Conservation (phyloP, 345 rosid genomes). For the Pugionium cornutum region DNA sequence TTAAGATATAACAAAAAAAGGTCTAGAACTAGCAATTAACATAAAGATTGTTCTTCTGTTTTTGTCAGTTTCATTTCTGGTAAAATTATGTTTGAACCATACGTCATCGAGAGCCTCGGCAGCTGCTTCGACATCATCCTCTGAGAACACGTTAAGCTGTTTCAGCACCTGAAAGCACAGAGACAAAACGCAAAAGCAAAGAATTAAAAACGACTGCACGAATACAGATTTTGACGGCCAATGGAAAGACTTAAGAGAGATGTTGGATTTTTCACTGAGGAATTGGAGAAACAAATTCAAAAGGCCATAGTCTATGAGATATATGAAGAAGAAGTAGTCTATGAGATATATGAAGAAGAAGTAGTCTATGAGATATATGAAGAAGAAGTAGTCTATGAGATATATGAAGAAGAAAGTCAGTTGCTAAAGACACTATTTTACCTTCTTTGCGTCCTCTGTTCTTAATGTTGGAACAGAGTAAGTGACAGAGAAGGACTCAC, state of each 20-base stretch:
- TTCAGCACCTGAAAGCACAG: constrained; percentile 52
- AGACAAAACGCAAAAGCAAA: not conserved
- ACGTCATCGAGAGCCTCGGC: constrained; percentile 89
- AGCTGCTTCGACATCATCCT: constrained; percentile 67
- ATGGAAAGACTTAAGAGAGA: not conserved
- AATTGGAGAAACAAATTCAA: not conserved
- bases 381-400: not conserved
- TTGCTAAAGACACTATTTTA: constrained; percentile 32
- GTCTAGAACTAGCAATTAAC: constrained; percentile 5
- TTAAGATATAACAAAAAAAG: not conserved
- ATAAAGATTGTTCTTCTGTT: not conserved
- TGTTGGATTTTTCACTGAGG: not conserved
- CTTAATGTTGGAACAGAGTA: constrained; percentile 72
- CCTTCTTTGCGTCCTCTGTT: constrained; percentile 80
- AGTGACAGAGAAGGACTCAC: constrained; percentile 75
- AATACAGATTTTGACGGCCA: not conserved
- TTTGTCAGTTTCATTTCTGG: not conserved
- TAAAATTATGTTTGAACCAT: constrained; percentile 34
- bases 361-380: no score
- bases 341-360: no score
- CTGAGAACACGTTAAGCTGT: constrained; percentile 76
- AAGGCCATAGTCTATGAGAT: not conserved
- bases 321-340: no score
- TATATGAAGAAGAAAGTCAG: constrained; percentile 9
- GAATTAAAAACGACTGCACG: not conserved